phyloP scores from a whole-genome alignment of 2,329 filamentous ascomycete species.

The Cladophialophora chaetospira region DNA sequence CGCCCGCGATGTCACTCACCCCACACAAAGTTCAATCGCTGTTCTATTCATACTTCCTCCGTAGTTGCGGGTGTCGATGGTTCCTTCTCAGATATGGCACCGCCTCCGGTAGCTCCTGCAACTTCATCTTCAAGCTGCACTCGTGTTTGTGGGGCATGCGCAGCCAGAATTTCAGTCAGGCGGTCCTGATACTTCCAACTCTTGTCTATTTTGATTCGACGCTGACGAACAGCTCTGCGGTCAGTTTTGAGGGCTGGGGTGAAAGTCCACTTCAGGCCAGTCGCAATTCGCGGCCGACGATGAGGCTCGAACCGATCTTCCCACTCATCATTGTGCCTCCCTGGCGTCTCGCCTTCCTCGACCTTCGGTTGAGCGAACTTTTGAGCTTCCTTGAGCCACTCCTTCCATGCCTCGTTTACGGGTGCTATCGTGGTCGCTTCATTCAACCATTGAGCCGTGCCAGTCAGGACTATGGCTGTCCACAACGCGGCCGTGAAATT shows the following conservation, averaged over 20 bases:
- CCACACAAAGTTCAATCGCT: too few relatives aligned
- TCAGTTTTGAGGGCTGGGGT: background rate
- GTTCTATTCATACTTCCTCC: too few relatives aligned
- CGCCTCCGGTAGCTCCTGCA: background rate
- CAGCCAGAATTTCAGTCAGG: constrained; percentile 1
- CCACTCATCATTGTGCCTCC: constrained; percentile 8
- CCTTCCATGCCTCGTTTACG: constrained; percentile 42
- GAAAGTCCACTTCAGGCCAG: constrained; percentile 7
- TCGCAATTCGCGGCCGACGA: constrained; percentile 10
- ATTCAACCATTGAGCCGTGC: constrained; percentile 45
- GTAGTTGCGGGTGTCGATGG: too few relatives aligned
- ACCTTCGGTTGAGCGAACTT: constrained; percentile 4
- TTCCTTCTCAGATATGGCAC: background rate
- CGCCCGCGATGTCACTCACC: too few relatives aligned
- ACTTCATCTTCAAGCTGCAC: constrained; percentile 2
- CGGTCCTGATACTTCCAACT: constrained; percentile 6
- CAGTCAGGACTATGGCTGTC: constrained; percentile 51
- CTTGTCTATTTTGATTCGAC: constrained; percentile 9
- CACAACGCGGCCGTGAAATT: constrained; percentile 51
- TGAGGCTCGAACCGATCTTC: constrained; percentile 1
- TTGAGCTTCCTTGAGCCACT: constrained; percentile 44
- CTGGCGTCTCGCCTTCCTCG: background rate
- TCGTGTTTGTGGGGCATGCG: background rate
- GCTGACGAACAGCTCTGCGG: background rate
- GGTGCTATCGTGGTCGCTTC: constrained; percentile 41